Evolutionary conservation across 345 rosid species (phyloP), one percentile per base, ranked within the genome.

Genomic region (Eucalyptus curtisii): DNA sequence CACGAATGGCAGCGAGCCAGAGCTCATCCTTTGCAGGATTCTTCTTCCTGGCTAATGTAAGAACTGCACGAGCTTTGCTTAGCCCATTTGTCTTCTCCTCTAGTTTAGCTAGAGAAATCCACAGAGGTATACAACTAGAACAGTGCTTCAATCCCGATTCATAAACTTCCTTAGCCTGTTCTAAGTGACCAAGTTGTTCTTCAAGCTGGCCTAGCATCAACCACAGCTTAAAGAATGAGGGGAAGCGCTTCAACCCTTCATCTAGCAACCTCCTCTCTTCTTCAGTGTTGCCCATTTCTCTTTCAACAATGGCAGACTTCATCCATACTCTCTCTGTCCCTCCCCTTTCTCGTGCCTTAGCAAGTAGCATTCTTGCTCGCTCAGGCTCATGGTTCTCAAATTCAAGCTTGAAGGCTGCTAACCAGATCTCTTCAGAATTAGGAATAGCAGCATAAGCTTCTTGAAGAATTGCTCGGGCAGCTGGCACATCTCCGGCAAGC

Each of bases 271-370:
- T 94, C 92, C 96, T 95, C 94, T 96, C 99, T 90, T 95, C 99
- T 33, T 92, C 95, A 20, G 89, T 91, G 88, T 95, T 95, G 33
- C 97, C 99, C 87, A 96, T 86, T 89, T 97, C 99, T 86, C 99
- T 95, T 93, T 96, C 99, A 17, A 97, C 99, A 87, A 96, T 95
- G 66, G 98, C 98, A 79, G 99, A 97, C 89, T 97, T 97, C 99
- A 97, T 96, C 99, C 99, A 97, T 42, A 96, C 99, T 90, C 99
- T 97, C 90, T 96, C 99, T 7, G 96, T 97, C 66, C 99, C 99
- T 89, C 99, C 99, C 89, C 96, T 95, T 91, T 97, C 99, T 90
- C 99, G 94, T 86, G 99, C 98, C 93, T 96, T 97, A 49, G 98
- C 96, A 47, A 96, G 98, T 90, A 96, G 94, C 93, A 95, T 95